Base-by-base conservation (phyloP, 257 asterid species). In the Dorcoceras hygrometricum region DNA sequence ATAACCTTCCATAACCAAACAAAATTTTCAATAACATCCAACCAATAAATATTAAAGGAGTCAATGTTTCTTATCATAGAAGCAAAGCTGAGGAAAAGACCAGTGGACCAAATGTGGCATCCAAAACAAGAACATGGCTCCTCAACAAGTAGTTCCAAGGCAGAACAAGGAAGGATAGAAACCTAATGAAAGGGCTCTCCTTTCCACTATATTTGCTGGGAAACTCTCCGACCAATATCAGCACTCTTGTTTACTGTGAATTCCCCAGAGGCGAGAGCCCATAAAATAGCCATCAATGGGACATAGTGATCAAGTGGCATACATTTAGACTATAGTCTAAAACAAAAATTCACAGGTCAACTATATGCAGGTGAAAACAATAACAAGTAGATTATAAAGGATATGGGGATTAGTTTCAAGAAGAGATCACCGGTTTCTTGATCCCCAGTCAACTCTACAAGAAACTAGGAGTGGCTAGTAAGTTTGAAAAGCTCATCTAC, bases 111-210 rank as follows among this genome's bases (percentile, higher is more conserved):
- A 54, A 67, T 24, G 36, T 28, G 8, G 31, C 39, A 50, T 23
- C 23, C 66, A 29, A 43, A n/a, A 60, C 55, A 34, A 22, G 22
- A 50, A 65, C 57, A 18, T 6, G 57, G 70, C 66, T 50, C 18
- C 27, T 20, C 59, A 58, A 48, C 71, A 62, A 57, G 50, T 25
- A 57, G 65, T 23, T 18, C n/a, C 9, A 25, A 29, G 5, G 34
- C 22, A 62, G 4, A n/a, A 23, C 25, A 25, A 19, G 26, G 14
- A 50, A 22, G 53, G 14, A 23, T 18, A 3, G 20, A n/a, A 25
- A 16, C 20, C 53, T n/a, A n/a, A n/a, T n/a, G n/a, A n/a, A 43
- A 16, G 53, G 53, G 53, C 16, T 43, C 36, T 59, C 22, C 5
- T 48, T 29, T 20, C 51, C 58, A 57, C 9, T 57, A 12, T 39